phyloP scores from a whole-genome alignment of 352 stramenopile species.

The Saprolegnia parasitica region DNA sequence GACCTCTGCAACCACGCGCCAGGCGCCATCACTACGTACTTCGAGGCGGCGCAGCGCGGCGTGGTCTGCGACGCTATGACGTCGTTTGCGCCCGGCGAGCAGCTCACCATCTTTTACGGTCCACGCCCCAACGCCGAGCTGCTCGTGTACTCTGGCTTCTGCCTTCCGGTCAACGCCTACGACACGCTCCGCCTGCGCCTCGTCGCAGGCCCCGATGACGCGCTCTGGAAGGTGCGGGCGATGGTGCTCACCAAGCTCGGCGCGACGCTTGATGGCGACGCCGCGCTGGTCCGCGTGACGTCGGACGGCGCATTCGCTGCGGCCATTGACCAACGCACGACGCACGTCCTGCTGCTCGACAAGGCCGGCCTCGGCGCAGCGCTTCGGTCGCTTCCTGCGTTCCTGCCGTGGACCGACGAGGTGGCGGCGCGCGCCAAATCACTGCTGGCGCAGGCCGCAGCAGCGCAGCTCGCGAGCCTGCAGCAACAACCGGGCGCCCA shows the following conservation, averaged over 20 bases:
- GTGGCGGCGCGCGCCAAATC: neutral
- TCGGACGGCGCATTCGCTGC: slow-evolving; percentile 16
- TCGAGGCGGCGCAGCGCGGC: slow-evolving; percentile 32
- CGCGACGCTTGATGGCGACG: slow-evolving; percentile 28
- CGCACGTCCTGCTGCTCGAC: slow-evolving; percentile 17
- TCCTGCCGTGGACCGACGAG: neutral
- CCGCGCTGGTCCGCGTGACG: slow-evolving; percentile 32
- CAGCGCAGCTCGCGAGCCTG: neutral
- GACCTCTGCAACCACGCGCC: slow-evolving; percentile 63
- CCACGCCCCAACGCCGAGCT: slow-evolving; percentile 49
- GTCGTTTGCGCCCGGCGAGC: slow-evolving; percentile 35
- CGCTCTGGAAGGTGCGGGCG: slow-evolving; percentile 42
- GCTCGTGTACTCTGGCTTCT: slow-evolving; percentile 56
- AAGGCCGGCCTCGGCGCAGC: slow-evolving; percentile 9
- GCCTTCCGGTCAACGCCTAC: slow-evolving; percentile 39
- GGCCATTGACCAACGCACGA: neutral
- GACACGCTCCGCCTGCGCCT: slow-evolving; percentile 30
- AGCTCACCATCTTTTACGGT: slow-evolving; percentile 62
- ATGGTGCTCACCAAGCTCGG: slow-evolving; percentile 36
- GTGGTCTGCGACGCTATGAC: slow-evolving; percentile 45
- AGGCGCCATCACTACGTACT: slow-evolving; percentile 44
- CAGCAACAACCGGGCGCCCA: neutral
- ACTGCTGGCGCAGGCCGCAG: neutral
- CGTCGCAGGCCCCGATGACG: slow-evolving; percentile 30
- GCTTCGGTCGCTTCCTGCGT: neutral